Base-by-base conservation (phyloP, 2,329 filamentous ascomycete species). In the Arthrinium phaeospermum region DNA sequence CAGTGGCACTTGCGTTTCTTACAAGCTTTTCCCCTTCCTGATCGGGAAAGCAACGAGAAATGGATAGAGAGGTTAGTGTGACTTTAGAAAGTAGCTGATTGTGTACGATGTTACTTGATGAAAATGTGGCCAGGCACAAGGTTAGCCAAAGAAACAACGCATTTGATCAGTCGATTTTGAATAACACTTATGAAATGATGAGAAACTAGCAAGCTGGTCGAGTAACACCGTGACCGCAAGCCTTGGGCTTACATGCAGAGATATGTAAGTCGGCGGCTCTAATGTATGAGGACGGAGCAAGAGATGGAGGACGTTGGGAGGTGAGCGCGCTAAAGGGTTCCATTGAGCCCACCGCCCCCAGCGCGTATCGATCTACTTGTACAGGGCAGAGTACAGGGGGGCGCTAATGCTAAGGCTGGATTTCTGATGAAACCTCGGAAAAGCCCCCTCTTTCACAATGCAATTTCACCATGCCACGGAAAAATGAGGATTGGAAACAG, bases 351-450 rank as follows among this genome's bases (percentile, higher is more conserved):
- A 30, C 27, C 27, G 27, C 46, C 51, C 47, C 49, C 30, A 22
- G 53, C 30, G 27, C 30, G 30, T 19, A 37, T 61, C 53, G 53
- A 61, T 61, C 53, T 61, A 53, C 6, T 6, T n/a, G 3, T 53
- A 61, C 30, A 34, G 51, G 51, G 24, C 51, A 57, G 51, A 57
- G n/a, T 30, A 7, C 51, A 30, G 24, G 51, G 49, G 51, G 51
- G 51, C 51, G 24, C 51, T 57, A 30, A 27, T 30, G 51, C 51
- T 61, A 61, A 61, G 53, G 53, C 53, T 61, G 53, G 16, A 37
- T 34, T 34, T 12, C 30, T 27, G 53, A 61, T 61, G 53, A 61
- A 61, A 34, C 53, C 16, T 37, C 53, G 14, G 12, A 37, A 61
- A 34, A 16, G 10, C 53, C 53, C 24, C 24, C 30, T 37, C 53